Percentiles rank a stretch among this genome's conserved stretches.
These are phyloP conservation scores for Pseudogymnoascus sp. DNA, from an alignment of 2,329 filamentous ascomycete species.

Conservation along the genomic window DNA sequence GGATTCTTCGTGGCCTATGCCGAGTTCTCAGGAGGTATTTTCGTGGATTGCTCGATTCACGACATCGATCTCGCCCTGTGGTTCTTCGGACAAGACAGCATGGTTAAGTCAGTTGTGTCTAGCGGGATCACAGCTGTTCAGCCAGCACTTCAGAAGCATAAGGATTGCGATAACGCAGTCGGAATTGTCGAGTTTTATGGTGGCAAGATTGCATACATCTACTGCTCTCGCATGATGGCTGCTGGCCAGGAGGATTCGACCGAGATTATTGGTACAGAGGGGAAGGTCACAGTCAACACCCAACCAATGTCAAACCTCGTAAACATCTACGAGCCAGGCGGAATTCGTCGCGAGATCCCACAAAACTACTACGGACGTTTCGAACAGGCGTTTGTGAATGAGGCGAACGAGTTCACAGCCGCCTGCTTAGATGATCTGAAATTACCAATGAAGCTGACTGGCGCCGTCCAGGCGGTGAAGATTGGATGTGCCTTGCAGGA, in stretches of 20 bases:
- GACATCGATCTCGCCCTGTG: conserved; percentile 8
- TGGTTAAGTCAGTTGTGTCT: neutral
- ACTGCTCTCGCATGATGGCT: conserved; percentile 57
- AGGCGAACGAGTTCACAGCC: conserved; percentile 55
- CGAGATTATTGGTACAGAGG: conserved; percentile 58
- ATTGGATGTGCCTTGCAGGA: conserved; percentile 54
- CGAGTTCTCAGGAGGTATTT: neutral
- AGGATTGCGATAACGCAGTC: conserved; percentile 54
- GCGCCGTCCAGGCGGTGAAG: conserved; percentile 49
- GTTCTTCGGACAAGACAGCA: conserved; percentile 19
- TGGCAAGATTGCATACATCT: conserved; percentile 56
- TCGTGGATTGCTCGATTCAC: neutral
- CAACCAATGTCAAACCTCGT: conserved; percentile 49
- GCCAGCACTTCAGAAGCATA: conserved; percentile 47
- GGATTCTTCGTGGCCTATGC: conserved; percentile 6
- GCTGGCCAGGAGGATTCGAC: conserved; percentile 59
- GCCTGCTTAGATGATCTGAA: conserved; percentile 48
- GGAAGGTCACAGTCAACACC: conserved; percentile 53
- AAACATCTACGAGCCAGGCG: conserved; percentile 43
- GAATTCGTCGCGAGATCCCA: conserved; percentile 51
- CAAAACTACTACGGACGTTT: conserved; percentile 56
- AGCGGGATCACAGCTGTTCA: conserved; percentile 47
- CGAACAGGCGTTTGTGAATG: conserved; percentile 51
- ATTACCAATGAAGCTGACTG: conserved; percentile 46
- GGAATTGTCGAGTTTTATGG: conserved; percentile 60